These are phyloP conservation scores for Aegilops umbellulata DNA, from an alignment of 176 grass and related monocot species.

Conservation along the genomic window DNA sequence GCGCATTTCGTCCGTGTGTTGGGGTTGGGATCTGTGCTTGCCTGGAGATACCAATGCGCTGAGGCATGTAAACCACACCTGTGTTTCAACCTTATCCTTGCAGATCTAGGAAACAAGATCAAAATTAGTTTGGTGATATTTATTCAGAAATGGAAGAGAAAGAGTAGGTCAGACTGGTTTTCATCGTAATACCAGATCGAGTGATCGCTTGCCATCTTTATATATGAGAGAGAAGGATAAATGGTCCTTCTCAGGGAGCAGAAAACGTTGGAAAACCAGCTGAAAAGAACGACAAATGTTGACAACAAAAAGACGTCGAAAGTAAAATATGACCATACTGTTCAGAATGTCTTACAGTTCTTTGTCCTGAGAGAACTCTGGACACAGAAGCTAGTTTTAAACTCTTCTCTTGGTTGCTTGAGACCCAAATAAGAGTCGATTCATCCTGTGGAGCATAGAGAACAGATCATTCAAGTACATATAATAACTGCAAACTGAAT, in stretches of 20 bases:
- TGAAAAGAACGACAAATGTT: slow-evolving; percentile 37
- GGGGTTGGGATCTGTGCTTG: slow-evolving; percentile 37
- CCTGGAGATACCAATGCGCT: slow-evolving; percentile 63
- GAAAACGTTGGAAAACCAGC: slow-evolving; percentile 88
- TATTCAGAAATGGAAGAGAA: slow-evolving; percentile 15
- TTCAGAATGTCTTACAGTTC: slow-evolving; percentile 61
- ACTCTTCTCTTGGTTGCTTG: slow-evolving; percentile 71
- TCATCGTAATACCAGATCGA: slow-evolving; percentile 70
- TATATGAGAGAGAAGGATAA: slow-evolving; percentile 97
- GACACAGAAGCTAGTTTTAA: slow-evolving; percentile 87
- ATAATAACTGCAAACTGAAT: neutral
- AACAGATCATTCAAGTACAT: neutral
- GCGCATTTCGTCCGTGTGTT: slow-evolving; percentile 40
- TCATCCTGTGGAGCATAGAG: slow-evolving; percentile 51
- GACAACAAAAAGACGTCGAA: neutral
- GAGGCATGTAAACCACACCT: slow-evolving; percentile 56
- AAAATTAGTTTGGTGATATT: neutral
- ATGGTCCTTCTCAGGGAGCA: slow-evolving; percentile 85
- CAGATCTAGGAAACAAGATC: slow-evolving; percentile 58
- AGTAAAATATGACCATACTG: neutral
- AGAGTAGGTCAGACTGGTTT: neutral
- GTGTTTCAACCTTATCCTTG: slow-evolving; percentile 68
- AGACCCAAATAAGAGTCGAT: slow-evolving; percentile 92
- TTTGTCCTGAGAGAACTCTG: slow-evolving; percentile 82
- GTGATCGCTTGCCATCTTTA: slow-evolving; percentile 76